phyloP scores from a whole-genome alignment of 2,329 filamentous ascomycete genomes.

The Pestalotiopsis sp. region DNA sequence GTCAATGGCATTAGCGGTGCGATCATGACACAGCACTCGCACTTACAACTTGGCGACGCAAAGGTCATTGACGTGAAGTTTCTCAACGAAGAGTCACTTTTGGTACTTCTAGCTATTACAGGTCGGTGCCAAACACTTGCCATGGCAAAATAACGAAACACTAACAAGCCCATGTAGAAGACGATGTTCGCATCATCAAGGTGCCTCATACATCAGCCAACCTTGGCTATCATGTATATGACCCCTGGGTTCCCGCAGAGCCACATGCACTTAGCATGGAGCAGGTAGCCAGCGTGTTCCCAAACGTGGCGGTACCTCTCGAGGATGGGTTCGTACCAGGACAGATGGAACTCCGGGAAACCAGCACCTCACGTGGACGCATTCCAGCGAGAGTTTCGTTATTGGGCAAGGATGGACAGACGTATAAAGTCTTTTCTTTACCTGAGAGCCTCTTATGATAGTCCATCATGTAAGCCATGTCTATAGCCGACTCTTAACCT shows the following conservation, averaged over 20 bases:
- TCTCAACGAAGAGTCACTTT: slow-evolving; percentile 61
- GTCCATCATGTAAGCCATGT: neutral
- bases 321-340: slow-evolving; percentile 41
- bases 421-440: slow-evolving; percentile 51
- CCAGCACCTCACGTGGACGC: slow-evolving; percentile 45
- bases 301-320: slow-evolving; percentile 29
- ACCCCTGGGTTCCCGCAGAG: slow-evolving; percentile 17
- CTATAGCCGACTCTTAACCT: neutral
- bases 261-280: slow-evolving; percentile 32
- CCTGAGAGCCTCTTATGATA: slow-evolving; percentile 29
- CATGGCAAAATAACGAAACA: no score
- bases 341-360: slow-evolving; percentile 55
- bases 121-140: slow-evolving; percentile 30
- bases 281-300: slow-evolving; percentile 31
- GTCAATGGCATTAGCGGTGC: slow-evolving; percentile 62
- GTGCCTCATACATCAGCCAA: slow-evolving; percentile 41
- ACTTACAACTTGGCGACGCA: slow-evolving; percentile 43
- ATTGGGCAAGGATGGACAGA: slow-evolving; percentile 49
- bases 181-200: slow-evolving; percentile 31
- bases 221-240: slow-evolving; percentile 41
- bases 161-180: slow-evolving; percentile 15
- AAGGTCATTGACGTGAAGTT: slow-evolving; percentile 69
- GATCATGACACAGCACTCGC: slow-evolving; percentile 39
- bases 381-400: slow-evolving; percentile 55
- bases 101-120: slow-evolving; percentile 56